Evolutionary conservation across 768 basidiomycete genomes (phyloP), one percentile per base, ranked within the genome.

Genomic region (Russula olivacea): DNA sequence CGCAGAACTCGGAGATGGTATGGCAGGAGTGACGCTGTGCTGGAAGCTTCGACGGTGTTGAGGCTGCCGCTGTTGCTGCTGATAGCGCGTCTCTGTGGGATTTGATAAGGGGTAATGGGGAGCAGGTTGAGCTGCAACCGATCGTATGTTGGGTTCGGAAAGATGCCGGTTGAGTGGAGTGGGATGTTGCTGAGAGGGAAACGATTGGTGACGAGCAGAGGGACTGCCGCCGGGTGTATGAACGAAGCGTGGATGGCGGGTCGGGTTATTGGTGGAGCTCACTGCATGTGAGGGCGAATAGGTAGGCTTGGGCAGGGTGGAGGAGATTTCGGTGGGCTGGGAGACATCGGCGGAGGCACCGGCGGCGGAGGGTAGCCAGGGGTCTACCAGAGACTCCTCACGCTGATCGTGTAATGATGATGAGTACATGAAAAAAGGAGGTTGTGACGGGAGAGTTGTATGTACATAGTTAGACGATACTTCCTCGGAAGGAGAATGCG

Each of bases 401-500:
- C 63, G 63, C 63, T 64, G 63, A 60, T 64, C 58, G 34, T 64
- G 63, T 7, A 59, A 56, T 51, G 58, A 56, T 55, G 58, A 60
- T 60, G 63, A 64, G 49, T 60, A 64, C 58, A 64, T 64, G 30
- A 48, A 9, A 34, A 56, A 40, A 36, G 17, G 63, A 43, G 48
- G 63, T 25, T 64, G 63, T 41, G 53, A 60, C 3, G 63, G 58
- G 36, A 45, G 58, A 55, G 23, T 43, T 17, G 63, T 55, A 64
- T 64, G 63, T 64, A 64, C 63, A 64, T 64, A 64, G 63, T 64
- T 49, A 14, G 58, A 43, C 63, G 36, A 36, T 36, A 64, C 45
- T 59, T 40, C 63, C 58, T 64, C 63, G 63, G 63, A 52, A 59
- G 63, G 63, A 60, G 53, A 60, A 23, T 47, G 21, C 30, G 58